These are phyloP conservation scores for Kentomonas sorsogonicus DNA, from an alignment of 208 protist species.

Conservation along the genomic window DNA sequence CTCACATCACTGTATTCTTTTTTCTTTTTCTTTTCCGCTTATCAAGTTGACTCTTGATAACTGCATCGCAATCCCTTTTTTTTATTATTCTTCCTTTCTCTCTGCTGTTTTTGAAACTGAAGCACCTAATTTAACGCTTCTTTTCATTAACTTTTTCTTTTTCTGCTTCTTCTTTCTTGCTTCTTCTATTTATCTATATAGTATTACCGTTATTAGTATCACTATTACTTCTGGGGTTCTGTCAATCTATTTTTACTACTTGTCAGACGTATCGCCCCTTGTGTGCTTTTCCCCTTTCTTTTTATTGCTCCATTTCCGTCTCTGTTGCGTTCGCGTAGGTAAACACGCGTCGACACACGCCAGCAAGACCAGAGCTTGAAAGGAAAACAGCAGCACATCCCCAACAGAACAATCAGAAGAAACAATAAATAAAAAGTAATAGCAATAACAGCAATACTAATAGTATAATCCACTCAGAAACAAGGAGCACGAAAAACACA, in stretches of 20 bases:
- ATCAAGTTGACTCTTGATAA: too few relatives aligned
- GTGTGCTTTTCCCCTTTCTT: not conserved
- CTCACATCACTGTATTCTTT: not conserved
- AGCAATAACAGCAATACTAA: not conserved
- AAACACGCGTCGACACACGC: not conserved
- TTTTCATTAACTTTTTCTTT: conserved; percentile 13
- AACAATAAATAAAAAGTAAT: not conserved
- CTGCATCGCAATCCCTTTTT: too few relatives aligned
- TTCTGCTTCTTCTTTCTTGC: not conserved
- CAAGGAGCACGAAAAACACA: not conserved
- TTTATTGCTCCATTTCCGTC: conserved; percentile 3
- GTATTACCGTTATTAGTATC: not conserved
- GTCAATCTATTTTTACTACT: not conserved
- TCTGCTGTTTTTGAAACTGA: not conserved
- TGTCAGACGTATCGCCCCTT: not conserved
- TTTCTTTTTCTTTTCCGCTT: not conserved
- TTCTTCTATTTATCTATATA: conserved; percentile 11
- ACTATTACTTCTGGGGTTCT: conserved; percentile 1
- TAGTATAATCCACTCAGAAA: conserved; percentile 2
- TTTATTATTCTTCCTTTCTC: conserved; percentile 6
- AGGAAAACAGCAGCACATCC: not conserved
- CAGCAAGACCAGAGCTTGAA: not conserved
- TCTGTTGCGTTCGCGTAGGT: not conserved
- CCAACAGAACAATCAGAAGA: not conserved
- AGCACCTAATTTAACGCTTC: conserved; percentile 15